A percentile compares a stretch with the other conserved stretches of the same genome.
These are phyloP conservation scores for Hippophae rhamnoides DNA, from an alignment of 306 rosid genomes.

Conservation along the genomic window DNA sequence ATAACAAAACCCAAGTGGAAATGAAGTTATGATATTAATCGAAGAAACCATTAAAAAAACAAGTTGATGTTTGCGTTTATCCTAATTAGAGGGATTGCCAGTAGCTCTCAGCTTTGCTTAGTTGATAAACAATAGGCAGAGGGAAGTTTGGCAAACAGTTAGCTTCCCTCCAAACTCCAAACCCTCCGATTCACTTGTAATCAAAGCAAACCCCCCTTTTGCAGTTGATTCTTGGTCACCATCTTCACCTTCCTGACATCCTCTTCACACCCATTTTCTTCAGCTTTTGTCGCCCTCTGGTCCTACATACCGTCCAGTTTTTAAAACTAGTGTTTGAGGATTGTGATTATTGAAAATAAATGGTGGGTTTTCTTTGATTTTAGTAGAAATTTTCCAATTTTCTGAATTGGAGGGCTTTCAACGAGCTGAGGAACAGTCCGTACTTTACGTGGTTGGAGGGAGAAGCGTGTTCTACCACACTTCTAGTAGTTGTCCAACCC, in stretches of 20 bases:
- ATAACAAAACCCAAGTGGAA: too few species aligned
- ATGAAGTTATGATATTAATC: not conserved
- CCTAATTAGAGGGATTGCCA: constrained; percentile 29
- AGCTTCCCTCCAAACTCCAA: constrained; percentile 44
- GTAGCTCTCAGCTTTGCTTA: constrained; percentile 44
- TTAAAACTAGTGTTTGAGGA: too few species aligned
- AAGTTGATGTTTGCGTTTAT: constrained; percentile 2
- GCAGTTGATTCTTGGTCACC: constrained; percentile 72
- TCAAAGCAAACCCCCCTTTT: constrained; percentile 45
- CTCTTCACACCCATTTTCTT: constrained; percentile 40
- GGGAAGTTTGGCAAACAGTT: constrained; percentile 84
- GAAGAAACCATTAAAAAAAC: not conserved
- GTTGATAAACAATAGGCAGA: constrained; percentile 35
- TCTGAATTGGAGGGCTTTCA: constrained; percentile 6
- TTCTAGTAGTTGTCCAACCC: constrained; percentile 15
- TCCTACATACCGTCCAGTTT: constrained; percentile 30
- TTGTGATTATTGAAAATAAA: constrained; percentile 11
- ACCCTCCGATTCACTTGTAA: constrained; percentile 59
- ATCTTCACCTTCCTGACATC: constrained; percentile 65
- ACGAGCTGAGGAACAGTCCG: not conserved
- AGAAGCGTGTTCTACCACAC: constrained; percentile 8
- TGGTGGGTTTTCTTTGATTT: constrained; percentile 9
- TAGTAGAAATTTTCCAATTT: not conserved
- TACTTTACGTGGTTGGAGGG: constrained; percentile 6
- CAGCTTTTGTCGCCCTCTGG: constrained; percentile 2